Percentiles rank a stretch among this genome's conserved stretches.
These are phyloP conservation scores for Blastomyces percursus DNA, from an alignment of 2,329 filamentous ascomycete genomes.

Conservation along the genomic window DNA sequence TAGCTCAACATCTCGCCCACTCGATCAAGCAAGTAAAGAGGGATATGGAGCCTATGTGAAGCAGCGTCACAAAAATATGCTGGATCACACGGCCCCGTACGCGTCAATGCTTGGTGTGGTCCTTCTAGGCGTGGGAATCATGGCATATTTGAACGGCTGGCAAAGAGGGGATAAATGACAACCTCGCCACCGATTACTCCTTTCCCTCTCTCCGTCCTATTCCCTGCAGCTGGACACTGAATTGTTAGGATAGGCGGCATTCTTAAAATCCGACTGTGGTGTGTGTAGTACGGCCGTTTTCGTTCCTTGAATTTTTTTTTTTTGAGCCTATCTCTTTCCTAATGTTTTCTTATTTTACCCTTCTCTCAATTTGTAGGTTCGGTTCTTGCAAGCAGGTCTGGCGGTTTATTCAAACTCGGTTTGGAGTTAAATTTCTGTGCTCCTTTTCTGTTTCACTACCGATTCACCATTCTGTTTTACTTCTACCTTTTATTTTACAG, in stretches of 20 bases:
- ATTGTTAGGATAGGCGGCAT: slow-evolving; percentile 4
- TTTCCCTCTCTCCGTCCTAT: neutral
- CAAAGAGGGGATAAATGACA: slow-evolving; percentile 45
- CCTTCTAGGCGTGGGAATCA: slow-evolving; percentile 67
- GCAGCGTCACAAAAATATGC: slow-evolving; percentile 24
- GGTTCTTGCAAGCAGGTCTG: slow-evolving; percentile 11
- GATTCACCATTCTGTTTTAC: slow-evolving; percentile 6
- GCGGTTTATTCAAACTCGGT: slow-evolving; percentile 7
- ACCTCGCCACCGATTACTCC: neutral
- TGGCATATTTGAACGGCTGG: slow-evolving; percentile 81
- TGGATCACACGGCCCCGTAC: slow-evolving; percentile 56
- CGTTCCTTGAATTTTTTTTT: slow-evolving; percentile 11
- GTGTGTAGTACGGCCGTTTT: slow-evolving; percentile 9
- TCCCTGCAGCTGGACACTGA: neutral
- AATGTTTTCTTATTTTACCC: neutral
- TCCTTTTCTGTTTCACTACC: slow-evolving; percentile 1
- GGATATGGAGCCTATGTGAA: slow-evolving; percentile 8
- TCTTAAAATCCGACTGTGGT: slow-evolving; percentile 11
- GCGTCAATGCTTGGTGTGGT: slow-evolving; percentile 75
- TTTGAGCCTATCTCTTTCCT: slow-evolving; percentile 7
- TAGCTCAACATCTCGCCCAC: slow-evolving; percentile 4
- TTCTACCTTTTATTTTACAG: slow-evolving; percentile 3
- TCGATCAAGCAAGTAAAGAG: slow-evolving; percentile 27
- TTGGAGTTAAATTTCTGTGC: slow-evolving; percentile 7
- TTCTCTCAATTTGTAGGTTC: slow-evolving; percentile 4